Conservation (phyloP, 148 eudicot genomes). For the Rhododendron molle region DNA sequence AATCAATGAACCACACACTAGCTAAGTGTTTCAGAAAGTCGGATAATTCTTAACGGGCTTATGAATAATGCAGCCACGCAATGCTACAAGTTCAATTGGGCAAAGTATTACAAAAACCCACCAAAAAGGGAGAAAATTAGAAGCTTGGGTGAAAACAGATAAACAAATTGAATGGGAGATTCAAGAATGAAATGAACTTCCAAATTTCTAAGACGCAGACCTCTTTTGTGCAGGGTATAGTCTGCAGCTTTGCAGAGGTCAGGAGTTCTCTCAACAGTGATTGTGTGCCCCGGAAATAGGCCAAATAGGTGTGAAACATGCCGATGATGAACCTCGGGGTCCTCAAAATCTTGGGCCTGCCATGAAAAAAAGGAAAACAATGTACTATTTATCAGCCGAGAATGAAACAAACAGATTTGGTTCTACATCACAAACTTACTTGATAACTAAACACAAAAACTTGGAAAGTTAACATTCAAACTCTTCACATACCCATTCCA, state of each 20-base stretch:
- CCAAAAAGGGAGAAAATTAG: neutral
- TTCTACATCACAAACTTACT: neutral
- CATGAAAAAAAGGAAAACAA: neutral
- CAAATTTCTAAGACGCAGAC: conserved; percentile 12
- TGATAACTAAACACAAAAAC: neutral
- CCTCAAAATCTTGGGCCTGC: conserved; percentile 64
- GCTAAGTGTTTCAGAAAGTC: neutral
- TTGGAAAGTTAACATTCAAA: neutral
- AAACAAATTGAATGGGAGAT: neutral
- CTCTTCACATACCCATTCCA: conserved; percentile 61
- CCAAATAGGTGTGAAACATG: conserved; percentile 87
- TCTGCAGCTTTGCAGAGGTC: conserved; percentile 82
- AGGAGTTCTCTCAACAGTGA: conserved; percentile 55
- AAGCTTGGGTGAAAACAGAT: neutral
- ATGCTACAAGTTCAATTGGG: neutral
- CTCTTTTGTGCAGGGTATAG: conserved; percentile 58
- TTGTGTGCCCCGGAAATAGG: conserved; percentile 75
- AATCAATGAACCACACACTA: neutral
- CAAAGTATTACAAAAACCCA: neutral
- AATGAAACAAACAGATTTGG: neutral
- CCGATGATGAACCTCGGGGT: conserved; percentile 73
- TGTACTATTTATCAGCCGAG: neutral
- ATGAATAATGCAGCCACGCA: neutral
- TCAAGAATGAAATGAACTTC: neutral
- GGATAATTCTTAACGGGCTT: neutral